Evolutionary conservation across 2,329 filamentous ascomycete genomes (phyloP), one percentile per base, ranked within the genome.

Genomic region (Dactylonectria estremocensis): DNA sequence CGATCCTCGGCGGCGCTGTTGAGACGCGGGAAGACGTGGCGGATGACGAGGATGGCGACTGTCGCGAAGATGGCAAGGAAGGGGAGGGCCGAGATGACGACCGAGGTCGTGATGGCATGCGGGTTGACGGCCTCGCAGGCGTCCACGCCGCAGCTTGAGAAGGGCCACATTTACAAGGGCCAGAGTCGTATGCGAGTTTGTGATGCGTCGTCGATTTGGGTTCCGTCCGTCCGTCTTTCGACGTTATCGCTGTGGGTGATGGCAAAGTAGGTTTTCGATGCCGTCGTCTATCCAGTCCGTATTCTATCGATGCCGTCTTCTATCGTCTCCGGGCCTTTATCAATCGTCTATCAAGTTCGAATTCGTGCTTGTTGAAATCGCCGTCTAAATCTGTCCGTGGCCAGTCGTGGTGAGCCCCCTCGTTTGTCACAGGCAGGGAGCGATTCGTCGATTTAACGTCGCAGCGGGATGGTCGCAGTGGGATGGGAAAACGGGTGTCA

Each of bases 21-120:
- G 9, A 97, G 87, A n/a, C 89, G 83, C 3, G 94, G 93, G 74
- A 93, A 95, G 18, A 97, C 82, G 74, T 89, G 91, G 40, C 89
- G 87, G 57, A 90, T 86, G 56, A 92, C 91, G 61, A 93, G 80
- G 40, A 88, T 75, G 56, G 87, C 88, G 71, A 93, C 88, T 57
- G 88, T 76, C 69, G 89, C 71, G 80, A 95, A 95, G 43, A 93
- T 93, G 66, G 90, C 79, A 66, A 93, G 78, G 79, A 96, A 94
- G 0, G 93, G 93, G 3, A 88, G 86, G 24, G 93, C 89, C 65
- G 93, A 86, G 56, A 91, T 72, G 43, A 90, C 78, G 35, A 85
- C 82, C 50, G 86, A 82, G 40, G 86, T 75, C 46, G 82, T 77
- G 59, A 85, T 76, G 58, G 80, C 77, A 61, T 76, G 73, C 35